Evolutionary conservation across 75 land plant genomes (phyloP), one percentile per base, ranked within the genome.

Genomic region (Selaginella tamariscina): DNA sequence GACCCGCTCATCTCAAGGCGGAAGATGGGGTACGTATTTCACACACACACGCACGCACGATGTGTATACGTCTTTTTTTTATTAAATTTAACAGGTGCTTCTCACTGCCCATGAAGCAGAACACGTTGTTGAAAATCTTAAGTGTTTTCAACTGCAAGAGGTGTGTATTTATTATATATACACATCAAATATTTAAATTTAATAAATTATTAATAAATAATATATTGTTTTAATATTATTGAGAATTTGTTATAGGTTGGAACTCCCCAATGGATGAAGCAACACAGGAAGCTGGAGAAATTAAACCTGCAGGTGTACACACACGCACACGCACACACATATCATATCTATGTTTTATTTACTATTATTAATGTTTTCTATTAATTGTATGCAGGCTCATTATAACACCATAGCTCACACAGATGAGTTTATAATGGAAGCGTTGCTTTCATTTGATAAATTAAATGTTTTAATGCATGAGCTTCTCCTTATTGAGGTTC

Each of bases 341-440:
- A 30, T 66, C 56, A 30, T 66, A 11, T 30, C 56, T 8, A 56
- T 39, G 49, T 39, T 15, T 39, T 5, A 15, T 5, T 39, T 15
- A 15, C 49, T 5, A 39, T 39, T 15, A 15, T 39, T 74, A 27
- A 30, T 30, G 32, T 23, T 44, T 20, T 24, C 2, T 29, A 21
- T 62, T 31, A 1, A 31, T 8, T 32, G 57, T 5, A 30, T 54
- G 29, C 78, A 76, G 79, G 79, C 79, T 15, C 79, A 77, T 44
- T 77, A 77, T 73, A 77, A 77, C 70, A 72, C 79, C 1, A 71
- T 77, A 59, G 64, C 75, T 33, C 75, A 72, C 26, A 67, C 62
- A 56, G 75, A 72, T 72, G 79, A 77, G 24, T 77, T 77, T 72
- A 73, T 77, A 22, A 77, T 77, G 79, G 64, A 30, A 29, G 78